Evolutionary conservation across 176 grass and related monocot species (phyloP), one percentile per base, ranked within the genome.

Genomic region (Carex littledalei): DNA sequence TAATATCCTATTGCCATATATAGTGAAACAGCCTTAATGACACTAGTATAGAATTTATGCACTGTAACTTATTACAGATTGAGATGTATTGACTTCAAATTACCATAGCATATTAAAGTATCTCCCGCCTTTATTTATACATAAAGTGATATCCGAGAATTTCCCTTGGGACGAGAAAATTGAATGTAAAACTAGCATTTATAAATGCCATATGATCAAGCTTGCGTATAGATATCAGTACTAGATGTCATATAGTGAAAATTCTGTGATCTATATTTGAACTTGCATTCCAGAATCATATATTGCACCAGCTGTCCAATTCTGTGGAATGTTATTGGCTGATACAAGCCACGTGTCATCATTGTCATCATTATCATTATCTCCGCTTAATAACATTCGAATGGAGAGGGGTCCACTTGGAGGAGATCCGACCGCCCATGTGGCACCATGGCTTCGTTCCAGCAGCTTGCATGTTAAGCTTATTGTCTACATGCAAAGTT

Each of bases 241-340:
- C 34, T 65, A 32, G 26, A 41, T 39, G 5, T 1, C 34, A 37
- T 18, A 37, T 41, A 7, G 41, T 41, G 6, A 69, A 4, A 69
- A 37, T 34, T 69, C 18, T 18, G 66, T 43, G 15, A 70, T 20
- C 84, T 81, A 14, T 22, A 89, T 39, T 82, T 89, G 58, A 52
- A 90, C 87, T 92, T 90, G 92, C 52, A 90, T 67, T 63, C 87
- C 92, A 73, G 88, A 97, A 88, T 97, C 87, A 86, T 97, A 88
- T 2, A 79, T 81, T 60, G 52, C 84, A 39, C 92, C 87, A 81
- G 92, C 88, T 0, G 65, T 90, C 81, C 89, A 97, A 85, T 97
- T 94, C 72, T 91, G 85, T 1, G 90, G 87, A 86, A 92, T 88
- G 52, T 49, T 85, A 83, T 69, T 92, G 26, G 85, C 84, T 50